phyloP scores from a whole-genome alignment of 768 basidiomycete species.

The Udeniomyces megalosporus region DNA sequence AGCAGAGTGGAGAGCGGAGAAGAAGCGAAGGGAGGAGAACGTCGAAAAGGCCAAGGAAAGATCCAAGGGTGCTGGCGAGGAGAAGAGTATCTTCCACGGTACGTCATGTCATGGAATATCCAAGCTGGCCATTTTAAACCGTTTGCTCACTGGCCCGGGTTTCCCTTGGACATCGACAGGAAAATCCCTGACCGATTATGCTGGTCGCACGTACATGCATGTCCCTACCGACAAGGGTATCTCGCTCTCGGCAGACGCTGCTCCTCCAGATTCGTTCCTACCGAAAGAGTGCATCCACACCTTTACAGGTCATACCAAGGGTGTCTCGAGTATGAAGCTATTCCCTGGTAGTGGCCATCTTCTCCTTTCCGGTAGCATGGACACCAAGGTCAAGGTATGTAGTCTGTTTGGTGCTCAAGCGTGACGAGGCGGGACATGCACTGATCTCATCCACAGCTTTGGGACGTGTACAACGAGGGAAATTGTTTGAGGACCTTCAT shows the following conservation, averaged over 20 bases:
- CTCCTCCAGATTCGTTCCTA: slow-evolving; percentile 64
- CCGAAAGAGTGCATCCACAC: slow-evolving; percentile 93
- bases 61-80: slow-evolving; percentile 73
- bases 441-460: slow-evolving; percentile 44
- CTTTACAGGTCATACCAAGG: slow-evolving; percentile 95
- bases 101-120: slow-evolving; percentile 14
- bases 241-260: slow-evolving; percentile 63
- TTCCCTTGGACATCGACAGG: slow-evolving; percentile 31
- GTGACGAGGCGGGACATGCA: background rate
- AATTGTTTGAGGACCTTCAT: slow-evolving; percentile 95
- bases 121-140: too few relatives aligned
- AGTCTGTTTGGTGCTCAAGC: background rate
- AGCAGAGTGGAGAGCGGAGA: slow-evolving; percentile 40
- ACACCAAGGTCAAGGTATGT: slow-evolving; percentile 88
- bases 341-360: slow-evolving; percentile 90
- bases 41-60: slow-evolving; percentile 39
- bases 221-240: slow-evolving; percentile 50
- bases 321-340: slow-evolving; percentile 78
- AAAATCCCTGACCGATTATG: slow-evolving; percentile 90
- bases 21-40: slow-evolving; percentile 44
- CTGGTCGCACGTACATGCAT: slow-evolving; percentile 94
- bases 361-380: slow-evolving; percentile 86
- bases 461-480: slow-evolving; percentile 94
- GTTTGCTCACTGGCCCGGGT: background rate
- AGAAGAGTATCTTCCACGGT: slow-evolving; percentile 86